Evolutionary conservation across 768 basidiomycete genomes (phyloP), one percentile per base, ranked within the genome.

Genomic region (Boletus pseudopeckii): DNA sequence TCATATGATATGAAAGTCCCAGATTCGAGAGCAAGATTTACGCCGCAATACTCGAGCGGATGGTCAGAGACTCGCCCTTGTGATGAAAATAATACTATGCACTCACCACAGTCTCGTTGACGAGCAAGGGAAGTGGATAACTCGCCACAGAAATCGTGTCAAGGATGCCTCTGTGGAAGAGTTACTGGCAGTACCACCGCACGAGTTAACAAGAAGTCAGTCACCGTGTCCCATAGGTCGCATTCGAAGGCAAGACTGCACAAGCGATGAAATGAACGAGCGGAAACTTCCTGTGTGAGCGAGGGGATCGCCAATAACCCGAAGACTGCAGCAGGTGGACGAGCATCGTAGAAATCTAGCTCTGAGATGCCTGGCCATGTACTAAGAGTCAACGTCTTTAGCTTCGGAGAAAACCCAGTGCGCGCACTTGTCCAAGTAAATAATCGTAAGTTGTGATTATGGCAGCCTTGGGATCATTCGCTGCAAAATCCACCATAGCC

Each of bases 331-430:
- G 28, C 13, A 20, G 58, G 58, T 24, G 52, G 61, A 20, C 22
- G 38, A 14, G 58, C 78, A 58, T 84, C 78, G 53, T 85, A 85
- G 66, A 85, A 85, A 15, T 84, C 37, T 4, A 78, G 43, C 20
- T 70, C 60, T 44, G 59, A 65, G 37, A 43, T 45, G 22, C 48
- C 20, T 24, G 30, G 54, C 32, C 39, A 10, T n/a, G 13, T 26
- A 2, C 15, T 18, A 32, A 44, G 4, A 18, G 38, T 41, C 20
- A 52, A 28, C 11, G 9, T 14, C 10, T 4, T 33, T 10, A n/a
- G n/a, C n/a, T n/a, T n/a, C n/a, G n/a, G n/a, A n/a, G n/a, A 13
- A 9, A 32, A 20, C 24, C 22, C 4, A 3, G 22, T 30, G 5
- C 7, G 32, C 44, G 5, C 22, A 42, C n/a, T n/a, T 55, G 18